Evolutionary conservation across 1,284 basidiomycete species (phyloP), one percentile per base, ranked within the genome.

Genomic region (Mycena sp.): DNA sequence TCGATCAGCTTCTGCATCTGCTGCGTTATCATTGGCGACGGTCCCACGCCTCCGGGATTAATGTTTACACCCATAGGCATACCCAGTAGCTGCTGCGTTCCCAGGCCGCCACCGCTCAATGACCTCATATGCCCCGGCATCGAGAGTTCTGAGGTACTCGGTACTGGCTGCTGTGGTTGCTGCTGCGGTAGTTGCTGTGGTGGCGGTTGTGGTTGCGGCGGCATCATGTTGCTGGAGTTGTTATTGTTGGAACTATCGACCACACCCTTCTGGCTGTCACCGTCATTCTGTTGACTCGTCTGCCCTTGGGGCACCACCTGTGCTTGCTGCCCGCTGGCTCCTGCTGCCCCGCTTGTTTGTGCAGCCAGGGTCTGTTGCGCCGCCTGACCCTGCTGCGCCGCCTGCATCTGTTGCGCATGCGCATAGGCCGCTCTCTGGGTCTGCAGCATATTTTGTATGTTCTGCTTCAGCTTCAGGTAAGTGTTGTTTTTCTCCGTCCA

Each of bases 1-100:
- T 87, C 85, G 3, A 79, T 69, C 58, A 84, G 69, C 68, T 85
- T 87, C 66, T 84, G 81, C 80, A 86, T 82, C 67, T 87, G 88
- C 63, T 54, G 71, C 23, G 43, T 65, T 25, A 70, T 48, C 46
- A 61, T 51, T 28, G 68, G 67, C n/a, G 59, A 64, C 38, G 69
- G 58, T 17, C 46, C 28, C 57, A 63, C 51, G 21, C 51, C 58
- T n/a, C 32, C 64, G 5, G 65, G 61, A 37, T 57, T 61, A 23
- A 45, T 51, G 23, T n/a, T 32, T 46, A 63, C 30, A 14, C 32
- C 32, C 32, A 7, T 14, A 14, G 9, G 32, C 32, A 35, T 35
- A 14, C 32, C 32, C 9, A 35, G 59, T 16, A 28, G 51, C 7
- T n/a, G 26, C 16, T 25, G 19, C n/a, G n/a, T n/a, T n/a, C n/a